Percentiles rank a stretch among this genome's conserved stretches.
phyloP scores from a whole-genome alignment of 2,329 filamentous ascomycete genomes.

The Neonectria punicea region DNA sequence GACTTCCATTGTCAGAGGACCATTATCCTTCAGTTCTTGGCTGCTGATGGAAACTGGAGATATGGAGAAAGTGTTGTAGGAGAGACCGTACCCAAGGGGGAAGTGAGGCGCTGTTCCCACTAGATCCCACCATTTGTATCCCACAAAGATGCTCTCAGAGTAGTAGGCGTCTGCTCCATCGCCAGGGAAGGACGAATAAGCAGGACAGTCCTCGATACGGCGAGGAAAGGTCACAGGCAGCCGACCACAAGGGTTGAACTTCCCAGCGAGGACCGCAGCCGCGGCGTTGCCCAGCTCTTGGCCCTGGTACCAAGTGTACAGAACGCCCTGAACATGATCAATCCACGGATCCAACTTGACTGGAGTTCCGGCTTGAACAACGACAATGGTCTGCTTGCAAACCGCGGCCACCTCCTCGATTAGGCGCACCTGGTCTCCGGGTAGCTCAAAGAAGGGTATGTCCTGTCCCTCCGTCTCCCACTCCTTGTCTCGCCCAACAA shows the following conservation, averaged over 20 bases:
- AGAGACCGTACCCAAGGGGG: constrained; percentile 4
- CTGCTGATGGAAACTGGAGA: background rate
- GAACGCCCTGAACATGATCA: background rate
- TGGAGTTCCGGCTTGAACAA: background rate
- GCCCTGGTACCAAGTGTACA: constrained; percentile 16
- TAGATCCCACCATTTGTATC: constrained; percentile 20
- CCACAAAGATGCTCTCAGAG: constrained; percentile 6
- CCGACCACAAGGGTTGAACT: background rate
- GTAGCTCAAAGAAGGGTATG: constrained; percentile 6
- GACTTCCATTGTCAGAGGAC: background rate
- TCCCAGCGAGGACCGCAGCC: background rate
- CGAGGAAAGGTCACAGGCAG: constrained; percentile 12
- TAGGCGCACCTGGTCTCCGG: background rate
- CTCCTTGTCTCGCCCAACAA: too few species aligned
- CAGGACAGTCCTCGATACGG: constrained; percentile 3
- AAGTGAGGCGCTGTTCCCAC: background rate
- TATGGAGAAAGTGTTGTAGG: background rate
- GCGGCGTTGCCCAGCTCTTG: constrained; percentile 14
- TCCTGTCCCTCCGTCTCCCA: constrained; percentile 11
- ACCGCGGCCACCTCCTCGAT: background rate
- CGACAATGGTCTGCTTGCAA: background rate
- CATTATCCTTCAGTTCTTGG: background rate
- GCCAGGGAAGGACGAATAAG: constrained; percentile 10
- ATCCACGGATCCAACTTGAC: background rate
- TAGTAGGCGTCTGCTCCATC: constrained; percentile 4